phyloP scores from a whole-genome alignment of 768 basidiomycete species.

The Lyophyllum shimeji region DNA sequence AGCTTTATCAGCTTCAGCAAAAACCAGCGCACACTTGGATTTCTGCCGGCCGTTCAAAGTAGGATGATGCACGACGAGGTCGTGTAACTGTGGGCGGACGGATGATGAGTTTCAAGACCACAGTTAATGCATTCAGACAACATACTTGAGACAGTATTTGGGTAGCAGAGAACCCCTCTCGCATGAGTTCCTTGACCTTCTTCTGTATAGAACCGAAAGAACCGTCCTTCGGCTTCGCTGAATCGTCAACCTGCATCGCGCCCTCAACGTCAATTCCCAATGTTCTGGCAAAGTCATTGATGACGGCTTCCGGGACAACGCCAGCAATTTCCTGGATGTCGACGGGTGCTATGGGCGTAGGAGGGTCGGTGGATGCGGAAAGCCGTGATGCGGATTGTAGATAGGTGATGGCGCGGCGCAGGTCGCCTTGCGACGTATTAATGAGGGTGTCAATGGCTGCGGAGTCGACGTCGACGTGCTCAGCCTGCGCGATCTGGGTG shows the following conservation, averaged over 20 bases:
- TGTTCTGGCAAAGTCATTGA: conserved; percentile 65
- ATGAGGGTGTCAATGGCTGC: conserved; percentile 75
- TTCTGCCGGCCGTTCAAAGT: conserved; percentile 81
- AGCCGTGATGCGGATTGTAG: conserved; percentile 93
- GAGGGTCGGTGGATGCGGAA: conserved; percentile 69
- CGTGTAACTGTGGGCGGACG: conserved; percentile 68
- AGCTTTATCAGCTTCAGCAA: conserved; percentile 96
- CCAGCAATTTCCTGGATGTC: conserved; percentile 98
- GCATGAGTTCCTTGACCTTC: conserved; percentile 73
- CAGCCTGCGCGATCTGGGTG: conserved; percentile 74
- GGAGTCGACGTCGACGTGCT: conserved; percentile 58
- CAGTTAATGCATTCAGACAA: conserved; percentile 14
- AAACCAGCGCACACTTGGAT: conserved; percentile 72
- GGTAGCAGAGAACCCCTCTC: conserved; percentile 90
- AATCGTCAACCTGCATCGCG: conserved; percentile 50
- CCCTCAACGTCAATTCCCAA: conserved; percentile 69
- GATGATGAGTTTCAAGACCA: not conserved
- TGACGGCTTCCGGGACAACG: conserved; percentile 77
- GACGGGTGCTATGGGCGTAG: conserved; percentile 66
- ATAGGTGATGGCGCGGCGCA: conserved; percentile 96
- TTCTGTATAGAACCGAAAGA: conserved; percentile 64
- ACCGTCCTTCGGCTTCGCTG: conserved; percentile 23
- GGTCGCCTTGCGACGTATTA: conserved; percentile 82
- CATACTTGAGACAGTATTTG: conserved; percentile 87
- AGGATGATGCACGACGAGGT: conserved; percentile 82